A percentile compares a stretch with the other conserved stretches of the same genome.
These are phyloP conservation scores for Anthoceros angustus DNA, from an alignment of 225 moss, liverwort and hornwort species.

Conservation along the genomic window DNA sequence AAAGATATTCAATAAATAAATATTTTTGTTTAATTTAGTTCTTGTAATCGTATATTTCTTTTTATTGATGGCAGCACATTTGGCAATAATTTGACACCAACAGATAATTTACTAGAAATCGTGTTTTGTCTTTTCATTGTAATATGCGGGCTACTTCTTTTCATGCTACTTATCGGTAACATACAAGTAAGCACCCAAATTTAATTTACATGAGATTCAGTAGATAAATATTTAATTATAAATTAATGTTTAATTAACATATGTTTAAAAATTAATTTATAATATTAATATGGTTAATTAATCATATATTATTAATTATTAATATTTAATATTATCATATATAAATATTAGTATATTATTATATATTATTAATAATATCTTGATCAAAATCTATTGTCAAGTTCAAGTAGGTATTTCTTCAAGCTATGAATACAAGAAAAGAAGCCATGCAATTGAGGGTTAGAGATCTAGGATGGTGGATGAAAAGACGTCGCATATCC, in stretches of 20 bases:
- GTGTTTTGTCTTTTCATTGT: conserved; percentile 45
- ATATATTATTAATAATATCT: background rate
- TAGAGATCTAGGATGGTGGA: conserved; percentile 74
- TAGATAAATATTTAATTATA: background rate
- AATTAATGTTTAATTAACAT: too few relatives aligned
- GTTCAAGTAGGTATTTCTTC: conserved; percentile 38
- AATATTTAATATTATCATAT: too few relatives aligned
- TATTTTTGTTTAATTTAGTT: background rate
- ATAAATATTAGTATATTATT: too few relatives aligned
- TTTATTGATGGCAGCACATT: conserved; percentile 42
- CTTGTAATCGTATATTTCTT: background rate
- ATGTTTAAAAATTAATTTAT: too few relatives aligned
- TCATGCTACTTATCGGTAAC: conserved; percentile 72
- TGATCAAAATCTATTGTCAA: background rate
- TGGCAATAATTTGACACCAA: conserved; percentile 62
- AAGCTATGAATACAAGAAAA: conserved; percentile 53
- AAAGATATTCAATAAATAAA: background rate
- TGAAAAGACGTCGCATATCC: conserved; percentile 50
- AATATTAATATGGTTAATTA: too few relatives aligned
- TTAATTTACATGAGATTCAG: background rate
- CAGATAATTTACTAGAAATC: conserved; percentile 39
- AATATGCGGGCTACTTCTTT: conserved; percentile 50
- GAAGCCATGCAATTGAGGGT: conserved; percentile 55
- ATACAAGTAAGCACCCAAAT: conserved; percentile 31
- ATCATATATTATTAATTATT: too few relatives aligned